A percentile compares a stretch with the other conserved stretches of the same genome.
Conservation (phyloP, 2,329 filamentous ascomycete species). For the Colletotrichum simmondsii region DNA sequence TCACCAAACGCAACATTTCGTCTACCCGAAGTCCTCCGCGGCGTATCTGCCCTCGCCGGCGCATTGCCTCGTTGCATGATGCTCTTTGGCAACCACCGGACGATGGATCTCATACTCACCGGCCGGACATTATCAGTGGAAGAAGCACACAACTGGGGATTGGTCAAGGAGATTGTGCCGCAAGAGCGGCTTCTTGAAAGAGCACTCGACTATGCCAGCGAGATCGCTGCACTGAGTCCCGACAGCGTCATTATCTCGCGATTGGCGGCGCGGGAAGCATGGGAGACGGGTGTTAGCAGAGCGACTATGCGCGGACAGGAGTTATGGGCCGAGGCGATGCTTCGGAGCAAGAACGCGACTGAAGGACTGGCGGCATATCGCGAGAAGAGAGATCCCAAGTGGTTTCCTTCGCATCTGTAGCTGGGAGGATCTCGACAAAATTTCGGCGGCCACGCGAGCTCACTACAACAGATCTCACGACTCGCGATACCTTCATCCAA, state of each 20-base stretch:
- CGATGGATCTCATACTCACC: constrained; percentile 46
- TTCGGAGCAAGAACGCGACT: constrained; percentile 42
- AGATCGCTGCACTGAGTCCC: constrained; percentile 45
- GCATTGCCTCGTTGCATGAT: constrained; percentile 61
- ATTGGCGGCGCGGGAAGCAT: constrained; percentile 44
- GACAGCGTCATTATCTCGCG: constrained; percentile 48
- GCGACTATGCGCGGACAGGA: constrained; percentile 47
- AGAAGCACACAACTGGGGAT: constrained; percentile 46
- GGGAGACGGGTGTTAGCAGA: constrained; percentile 47
- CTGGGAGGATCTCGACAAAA: fast-evolving
- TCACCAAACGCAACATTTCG: constrained; percentile 62
- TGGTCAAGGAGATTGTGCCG: constrained; percentile 43
- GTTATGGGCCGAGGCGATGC: constrained; percentile 43
- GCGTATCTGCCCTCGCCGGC: constrained; percentile 67
- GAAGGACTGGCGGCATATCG: constrained; percentile 43
- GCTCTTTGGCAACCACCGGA: constrained; percentile 46
- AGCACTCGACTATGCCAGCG: constrained; percentile 42
- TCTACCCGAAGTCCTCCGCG: constrained; percentile 67
- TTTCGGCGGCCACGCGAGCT: not conserved
- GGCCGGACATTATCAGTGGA: constrained; percentile 39
- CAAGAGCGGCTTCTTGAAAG: constrained; percentile 43
- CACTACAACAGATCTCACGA: not conserved
- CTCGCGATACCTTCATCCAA: fast-evolving
- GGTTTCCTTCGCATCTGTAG: constrained; percentile 42
- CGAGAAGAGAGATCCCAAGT: constrained; percentile 45